A percentile compares a stretch with the other conserved stretches of the same genome.
Conservation (phyloP, 129 eudicot species). For the Scalesia atractyloides region DNA sequence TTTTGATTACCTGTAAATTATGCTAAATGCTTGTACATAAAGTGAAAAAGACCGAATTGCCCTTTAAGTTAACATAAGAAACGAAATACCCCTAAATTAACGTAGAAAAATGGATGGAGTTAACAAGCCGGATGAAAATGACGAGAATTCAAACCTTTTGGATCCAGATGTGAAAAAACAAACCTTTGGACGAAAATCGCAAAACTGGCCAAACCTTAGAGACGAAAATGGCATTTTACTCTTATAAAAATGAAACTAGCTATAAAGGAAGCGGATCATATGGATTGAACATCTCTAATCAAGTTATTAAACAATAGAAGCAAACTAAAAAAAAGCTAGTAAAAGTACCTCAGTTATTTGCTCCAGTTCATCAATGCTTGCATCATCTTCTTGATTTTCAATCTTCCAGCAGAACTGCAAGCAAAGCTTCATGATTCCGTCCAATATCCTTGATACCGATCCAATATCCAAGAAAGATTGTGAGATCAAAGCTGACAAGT, state of each 20-base stretch:
- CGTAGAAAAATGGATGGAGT: too few species aligned
- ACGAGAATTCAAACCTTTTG: too few species aligned
- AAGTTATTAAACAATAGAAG: neutral
- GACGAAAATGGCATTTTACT: too few species aligned
- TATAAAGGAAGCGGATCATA: neutral
- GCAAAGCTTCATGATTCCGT: constrained; percentile 90
- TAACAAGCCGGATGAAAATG: too few species aligned
- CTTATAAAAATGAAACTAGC: neutral
- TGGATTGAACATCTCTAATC: neutral
- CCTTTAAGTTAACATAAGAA: too few species aligned
- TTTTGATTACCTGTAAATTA: too few species aligned
- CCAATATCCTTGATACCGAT: constrained; percentile 88
- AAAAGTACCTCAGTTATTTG: constrained; percentile 73
- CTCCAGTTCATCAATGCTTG: constrained; percentile 58
- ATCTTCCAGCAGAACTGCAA: constrained; percentile 93
- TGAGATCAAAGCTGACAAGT: constrained; percentile 82
- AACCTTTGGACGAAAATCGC: too few species aligned
- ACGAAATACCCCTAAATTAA: too few species aligned
- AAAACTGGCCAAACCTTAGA: too few species aligned
- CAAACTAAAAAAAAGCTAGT: constrained; percentile 2
- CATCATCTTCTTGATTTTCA: constrained; percentile 66
- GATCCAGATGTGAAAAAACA: too few species aligned
- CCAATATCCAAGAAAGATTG: constrained; percentile 97
- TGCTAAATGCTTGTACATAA: too few species aligned
- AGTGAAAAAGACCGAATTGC: too few species aligned